Evolutionary conservation across 805 yeast species (phyloP).

Genomic region (Spathaspora passalidarum): DNA sequence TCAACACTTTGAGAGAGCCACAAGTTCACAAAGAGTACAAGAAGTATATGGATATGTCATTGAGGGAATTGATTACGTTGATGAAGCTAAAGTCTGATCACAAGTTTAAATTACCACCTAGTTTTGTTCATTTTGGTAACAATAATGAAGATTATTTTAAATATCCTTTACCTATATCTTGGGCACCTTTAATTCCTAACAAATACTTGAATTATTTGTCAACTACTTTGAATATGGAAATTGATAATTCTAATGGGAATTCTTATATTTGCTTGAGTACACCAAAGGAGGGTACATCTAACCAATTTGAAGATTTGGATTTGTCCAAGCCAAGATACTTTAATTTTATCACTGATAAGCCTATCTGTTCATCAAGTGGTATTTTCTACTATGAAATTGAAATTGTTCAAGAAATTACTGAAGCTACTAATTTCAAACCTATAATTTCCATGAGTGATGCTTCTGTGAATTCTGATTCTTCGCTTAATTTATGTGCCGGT

Average conservation of each 20-base stretch:
- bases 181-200: slow-evolving; percentile 36
- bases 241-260: slow-evolving; percentile 25
- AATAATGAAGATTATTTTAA: slow-evolving; percentile 17
- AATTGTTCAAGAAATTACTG: slow-evolving; percentile 31
- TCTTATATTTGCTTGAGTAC: slow-evolving; percentile 25
- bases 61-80: slow-evolving; percentile 22
- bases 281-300: not conserved
- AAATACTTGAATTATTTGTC: slow-evolving; percentile 21
- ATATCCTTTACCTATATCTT: slow-evolving; percentile 34
- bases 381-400: slow-evolving; percentile 41
- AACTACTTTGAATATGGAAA: slow-evolving; percentile 20
- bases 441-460: slow-evolving; percentile 32
- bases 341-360: slow-evolving; percentile 38
- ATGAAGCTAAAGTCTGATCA: slow-evolving; percentile 19
- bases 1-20: slow-evolving; percentile 3
- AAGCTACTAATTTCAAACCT: slow-evolving; percentile 28
- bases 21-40: slow-evolving; percentile 17
- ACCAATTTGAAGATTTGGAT: slow-evolving; percentile 5
- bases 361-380: slow-evolving; percentile 31
- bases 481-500: slow-evolving; percentile 34
- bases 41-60: slow-evolving; percentile 18
- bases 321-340: slow-evolving; percentile 16
- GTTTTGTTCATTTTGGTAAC: slow-evolving; percentile 22
- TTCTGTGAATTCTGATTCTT: slow-evolving; percentile 29
- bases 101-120: slow-evolving; percentile 22